These are phyloP conservation scores for Pseudogymnoascus sp. DNA, from an alignment of 2,329 filamentous ascomycete species.

Conservation along the genomic window DNA sequence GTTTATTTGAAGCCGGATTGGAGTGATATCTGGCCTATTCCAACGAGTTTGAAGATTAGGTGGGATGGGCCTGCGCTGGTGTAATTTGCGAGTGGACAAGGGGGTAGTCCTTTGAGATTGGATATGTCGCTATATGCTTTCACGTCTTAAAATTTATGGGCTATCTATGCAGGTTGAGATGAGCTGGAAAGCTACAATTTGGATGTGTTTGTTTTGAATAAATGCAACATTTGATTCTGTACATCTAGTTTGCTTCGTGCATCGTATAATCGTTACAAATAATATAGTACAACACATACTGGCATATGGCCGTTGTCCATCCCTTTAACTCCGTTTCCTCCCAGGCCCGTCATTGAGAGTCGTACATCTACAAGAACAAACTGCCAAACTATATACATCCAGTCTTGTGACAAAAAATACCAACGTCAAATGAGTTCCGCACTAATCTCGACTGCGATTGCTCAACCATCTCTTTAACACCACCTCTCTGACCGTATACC, in stretches of 20 bases:
- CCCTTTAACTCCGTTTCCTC: not conserved
- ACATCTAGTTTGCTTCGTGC: not conserved
- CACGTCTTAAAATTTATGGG: not conserved
- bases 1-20: slow-evolving; percentile 62
- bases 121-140: not conserved
- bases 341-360: not conserved
- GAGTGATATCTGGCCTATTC: slow-evolving; percentile 47
- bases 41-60: slow-evolving; percentile 27
- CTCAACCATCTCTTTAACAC: slow-evolving; percentile 76
- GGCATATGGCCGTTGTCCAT: not conserved
- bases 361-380: not conserved
- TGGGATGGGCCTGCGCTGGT: slow-evolving; percentile 20
- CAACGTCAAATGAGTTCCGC: not conserved
- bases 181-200: not conserved
- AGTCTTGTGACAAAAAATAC: not conserved
- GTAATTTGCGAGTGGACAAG: not conserved
- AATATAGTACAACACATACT: not conserved
- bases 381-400: not conserved
- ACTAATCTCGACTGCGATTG: slow-evolving; percentile 55
- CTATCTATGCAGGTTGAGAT: not conserved
- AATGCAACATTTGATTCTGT: not conserved
- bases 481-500: slow-evolving; percentile 74
- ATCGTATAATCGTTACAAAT: slow-evolving; percentile 2
- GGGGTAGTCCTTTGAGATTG: not conserved
- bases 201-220: not conserved